Evolutionary conservation across 2,329 filamentous ascomycete genomes (phyloP), one percentile per base, ranked within the genome.

Genomic region (Sclerotinia minor): DNA sequence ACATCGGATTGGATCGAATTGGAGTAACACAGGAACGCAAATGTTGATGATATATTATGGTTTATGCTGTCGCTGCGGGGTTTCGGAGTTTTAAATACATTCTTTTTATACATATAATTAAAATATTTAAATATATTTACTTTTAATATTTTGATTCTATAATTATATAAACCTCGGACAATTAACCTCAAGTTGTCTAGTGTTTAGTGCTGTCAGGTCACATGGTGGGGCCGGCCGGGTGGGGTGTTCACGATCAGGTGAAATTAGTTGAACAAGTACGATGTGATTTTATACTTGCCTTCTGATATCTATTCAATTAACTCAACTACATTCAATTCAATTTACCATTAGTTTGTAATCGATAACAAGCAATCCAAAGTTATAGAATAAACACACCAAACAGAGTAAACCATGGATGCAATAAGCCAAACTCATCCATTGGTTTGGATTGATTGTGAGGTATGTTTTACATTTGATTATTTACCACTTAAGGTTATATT

Each of bases 391-490:
- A 19, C 13, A 15, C n/a, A 0, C 5, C 29, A n/a, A 35, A 21
- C 2, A 38, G 21, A 17, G 32, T 17, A 17, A 19, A 24, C 3
- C 21, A 69, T 69, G 68, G 68, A 58, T 29, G 68, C 58, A 49
- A 26, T 67, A 50, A 63, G 53, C 19, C 64, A 44, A n/a, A 58
- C 50, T 55, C 57, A 69, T 61, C 68, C 68, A 50, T 61, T 69
- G 41, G 65, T 67, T 67, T 69, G 68, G 68, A 69, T 69, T 50
- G 68, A 69, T 45, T 67, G 65, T 35, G 68, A 67, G 58, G 59
- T 63, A 47, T 58, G 64, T 58, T 32, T 57, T 41, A 21, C 52
- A 9, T 53, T 29, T 60, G 2, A 41, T 21, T 57, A 38, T 57
- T 24, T 15, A n/a, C 35, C 54, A 21, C 35, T 35, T n/a, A n/a